phyloP scores from a whole-genome alignment of 148 eudicot species.

The Rhododendron henanense region DNA sequence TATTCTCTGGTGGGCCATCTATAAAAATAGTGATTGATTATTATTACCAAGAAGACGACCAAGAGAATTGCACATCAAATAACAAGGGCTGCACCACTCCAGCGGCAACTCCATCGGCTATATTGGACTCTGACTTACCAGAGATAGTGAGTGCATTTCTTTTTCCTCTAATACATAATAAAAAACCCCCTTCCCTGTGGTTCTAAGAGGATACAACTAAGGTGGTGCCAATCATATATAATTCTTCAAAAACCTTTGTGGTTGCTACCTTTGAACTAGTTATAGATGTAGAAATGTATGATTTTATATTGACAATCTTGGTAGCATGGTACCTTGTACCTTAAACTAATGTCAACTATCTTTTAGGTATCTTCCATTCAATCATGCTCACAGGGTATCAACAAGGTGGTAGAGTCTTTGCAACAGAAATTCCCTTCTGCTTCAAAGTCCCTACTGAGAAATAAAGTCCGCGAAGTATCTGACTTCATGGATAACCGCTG shows the following conservation, averaged over 20 bases:
- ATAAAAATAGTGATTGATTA: constrained; percentile 42
- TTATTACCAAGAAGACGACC: constrained; percentile 40
- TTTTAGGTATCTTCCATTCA: constrained; percentile 63
- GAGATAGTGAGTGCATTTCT: constrained; percentile 50
- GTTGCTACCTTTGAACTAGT: background rate
- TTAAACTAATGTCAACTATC: background rate
- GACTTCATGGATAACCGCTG: constrained; percentile 71
- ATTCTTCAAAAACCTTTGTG: background rate
- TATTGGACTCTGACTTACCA: constrained; percentile 61
- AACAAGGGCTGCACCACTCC: constrained; percentile 35
- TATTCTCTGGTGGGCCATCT: constrained; percentile 41
- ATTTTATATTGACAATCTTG: background rate
- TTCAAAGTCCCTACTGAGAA: constrained; percentile 51
- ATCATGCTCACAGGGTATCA: constrained; percentile 52
- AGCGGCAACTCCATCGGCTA: constrained; percentile 19
- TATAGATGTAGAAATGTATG: background rate
- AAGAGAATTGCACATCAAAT: constrained; percentile 36
- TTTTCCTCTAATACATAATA: background rate
- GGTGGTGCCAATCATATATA: background rate
- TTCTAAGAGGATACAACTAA: background rate
- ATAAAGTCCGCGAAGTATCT: constrained; percentile 70
- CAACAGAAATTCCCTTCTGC: constrained; percentile 49
- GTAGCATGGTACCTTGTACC: background rate
- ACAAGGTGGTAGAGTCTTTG: constrained; percentile 52
- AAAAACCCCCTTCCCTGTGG: background rate